A percentile compares a stretch with the other conserved stretches of the same genome.
These are phyloP conservation scores for Radiomyces spectabilis DNA, from an alignment of 192 early-diverging fungal species.

Conservation along the genomic window DNA sequence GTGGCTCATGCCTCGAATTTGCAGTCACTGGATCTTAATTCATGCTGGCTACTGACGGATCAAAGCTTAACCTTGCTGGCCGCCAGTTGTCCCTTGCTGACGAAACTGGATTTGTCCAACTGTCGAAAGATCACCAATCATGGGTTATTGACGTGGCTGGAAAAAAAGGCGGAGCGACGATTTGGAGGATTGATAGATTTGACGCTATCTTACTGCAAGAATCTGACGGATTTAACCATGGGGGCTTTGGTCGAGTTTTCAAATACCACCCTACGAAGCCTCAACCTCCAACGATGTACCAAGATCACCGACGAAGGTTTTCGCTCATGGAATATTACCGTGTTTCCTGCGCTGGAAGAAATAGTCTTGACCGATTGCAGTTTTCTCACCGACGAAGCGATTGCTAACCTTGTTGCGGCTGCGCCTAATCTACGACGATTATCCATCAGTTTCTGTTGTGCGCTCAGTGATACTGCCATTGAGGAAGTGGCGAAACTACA, in stretches of 20 bases:
- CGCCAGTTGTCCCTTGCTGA: conserved; percentile 34
- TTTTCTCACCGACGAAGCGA: conserved; percentile 63
- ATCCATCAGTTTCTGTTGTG: conserved; percentile 71
- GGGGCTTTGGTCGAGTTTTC: conserved; percentile 31
- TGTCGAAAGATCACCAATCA: conserved; percentile 69
- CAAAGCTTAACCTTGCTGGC: conserved; percentile 42
- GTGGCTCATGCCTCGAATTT: conserved; percentile 32
- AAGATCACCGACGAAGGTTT: conserved; percentile 64
- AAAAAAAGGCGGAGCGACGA: background rate
- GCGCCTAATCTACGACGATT: conserved; percentile 49
- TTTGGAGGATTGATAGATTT: conserved; percentile 27
- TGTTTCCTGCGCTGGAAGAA: conserved; percentile 36
- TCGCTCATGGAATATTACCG: conserved; percentile 28
- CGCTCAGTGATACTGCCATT: conserved; percentile 54
- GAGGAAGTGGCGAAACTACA: conserved; percentile 32
- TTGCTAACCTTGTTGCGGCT: conserved; percentile 38
- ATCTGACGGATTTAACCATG: conserved; percentile 56
- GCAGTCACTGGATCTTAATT: conserved; percentile 45
- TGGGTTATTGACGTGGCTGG: conserved; percentile 45
- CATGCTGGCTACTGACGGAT: conserved; percentile 70
- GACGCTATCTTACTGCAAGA: conserved; percentile 70
- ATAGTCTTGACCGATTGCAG: conserved; percentile 68
- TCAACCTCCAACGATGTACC: conserved; percentile 75
- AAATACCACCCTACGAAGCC: conserved; percentile 41
- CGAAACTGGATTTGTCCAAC: conserved; percentile 63